These are phyloP conservation scores for Ophiostoma perfectum DNA, from an alignment of 2,329 filamentous ascomycete species.

Conservation along the genomic window DNA sequence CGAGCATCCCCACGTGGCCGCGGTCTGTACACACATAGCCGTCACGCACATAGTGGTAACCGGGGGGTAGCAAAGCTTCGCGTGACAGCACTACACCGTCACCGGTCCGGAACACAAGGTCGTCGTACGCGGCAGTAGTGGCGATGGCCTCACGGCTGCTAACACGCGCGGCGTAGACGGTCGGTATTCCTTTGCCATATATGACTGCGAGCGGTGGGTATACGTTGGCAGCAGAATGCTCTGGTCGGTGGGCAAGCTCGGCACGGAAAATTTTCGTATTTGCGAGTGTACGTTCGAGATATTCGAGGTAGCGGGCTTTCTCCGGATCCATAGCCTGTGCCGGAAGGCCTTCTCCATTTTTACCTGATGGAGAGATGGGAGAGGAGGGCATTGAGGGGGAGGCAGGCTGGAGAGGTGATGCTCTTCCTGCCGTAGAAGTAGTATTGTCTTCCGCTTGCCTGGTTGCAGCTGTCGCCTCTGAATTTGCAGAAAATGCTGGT, in stretches of 20 bases:
- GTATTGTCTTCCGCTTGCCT: not conserved
- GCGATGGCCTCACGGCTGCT: slow-evolving; percentile 66
- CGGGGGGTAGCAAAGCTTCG: slow-evolving; percentile 77
- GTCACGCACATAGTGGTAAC: slow-evolving; percentile 67
- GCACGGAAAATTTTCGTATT: slow-evolving; percentile 69
- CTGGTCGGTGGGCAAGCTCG: slow-evolving; percentile 59
- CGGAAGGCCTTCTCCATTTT: not conserved
- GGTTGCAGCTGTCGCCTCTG: not conserved
- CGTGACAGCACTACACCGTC: slow-evolving; percentile 84
- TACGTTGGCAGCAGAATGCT: slow-evolving; percentile 57
- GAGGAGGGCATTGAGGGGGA: not conserved
- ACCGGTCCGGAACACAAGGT: slow-evolving; percentile 77
- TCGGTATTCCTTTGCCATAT: slow-evolving; percentile 82
- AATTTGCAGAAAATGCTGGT: not conserved
- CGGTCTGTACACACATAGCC: slow-evolving; percentile 74
- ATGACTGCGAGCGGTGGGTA: slow-evolving; percentile 81
- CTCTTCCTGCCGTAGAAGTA: not conserved
- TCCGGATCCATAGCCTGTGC: not conserved
- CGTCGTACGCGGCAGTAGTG: slow-evolving; percentile 73
- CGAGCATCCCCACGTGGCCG: slow-evolving; percentile 81
- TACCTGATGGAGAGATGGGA: not conserved
- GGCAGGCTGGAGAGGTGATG: not conserved
- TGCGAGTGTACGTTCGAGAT: slow-evolving; percentile 68
- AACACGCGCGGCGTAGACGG: slow-evolving; percentile 76
- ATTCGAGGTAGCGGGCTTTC: slow-evolving; percentile 48